A percentile compares a stretch with the other conserved stretches of the same genome.
phyloP scores from a whole-genome alignment of 257 asterid species.

The Solanum sitiens region DNA sequence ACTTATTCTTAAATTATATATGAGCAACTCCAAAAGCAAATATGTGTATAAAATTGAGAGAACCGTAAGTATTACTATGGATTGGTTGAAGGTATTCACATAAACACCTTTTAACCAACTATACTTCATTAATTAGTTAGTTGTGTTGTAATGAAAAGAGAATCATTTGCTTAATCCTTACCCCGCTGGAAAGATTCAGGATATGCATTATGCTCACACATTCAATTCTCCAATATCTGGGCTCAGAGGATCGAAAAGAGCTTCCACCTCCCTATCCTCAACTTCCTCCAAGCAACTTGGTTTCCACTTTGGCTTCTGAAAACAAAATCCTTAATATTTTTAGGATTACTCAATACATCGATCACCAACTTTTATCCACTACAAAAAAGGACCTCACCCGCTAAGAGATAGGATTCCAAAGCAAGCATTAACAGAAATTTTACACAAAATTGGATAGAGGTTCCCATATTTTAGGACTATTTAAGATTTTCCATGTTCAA shows the following conservation, averaged over 20 bases:
- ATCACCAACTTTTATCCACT: not conserved
- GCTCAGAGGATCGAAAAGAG: slow-evolving; percentile 62
- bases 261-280: slow-evolving; percentile 42
- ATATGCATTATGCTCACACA: slow-evolving; percentile 17
- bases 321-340: not conserved
- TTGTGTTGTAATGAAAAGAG: not conserved
- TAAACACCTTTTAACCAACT: not conserved
- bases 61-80: not conserved
- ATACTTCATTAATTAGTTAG: not conserved
- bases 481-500: not conserved
- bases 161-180: not conserved
- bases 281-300: slow-evolving; percentile 78
- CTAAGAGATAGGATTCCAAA: not conserved
- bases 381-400: not conserved
- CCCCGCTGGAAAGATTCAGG: not conserved
- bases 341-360: not conserved
- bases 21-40: not conserved
- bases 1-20: no score
- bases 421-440: not conserved
- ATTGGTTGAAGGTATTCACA: not conserved
- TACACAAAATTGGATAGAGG: not conserved
- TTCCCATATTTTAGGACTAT: not conserved
- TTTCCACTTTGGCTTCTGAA: slow-evolving; percentile 85
- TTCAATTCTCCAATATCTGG: slow-evolving; percentile 43
- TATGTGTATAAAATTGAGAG: not conserved